phyloP scores from a whole-genome alignment of 2,329 filamentous ascomycete species.

The Aspergillus melleus region DNA sequence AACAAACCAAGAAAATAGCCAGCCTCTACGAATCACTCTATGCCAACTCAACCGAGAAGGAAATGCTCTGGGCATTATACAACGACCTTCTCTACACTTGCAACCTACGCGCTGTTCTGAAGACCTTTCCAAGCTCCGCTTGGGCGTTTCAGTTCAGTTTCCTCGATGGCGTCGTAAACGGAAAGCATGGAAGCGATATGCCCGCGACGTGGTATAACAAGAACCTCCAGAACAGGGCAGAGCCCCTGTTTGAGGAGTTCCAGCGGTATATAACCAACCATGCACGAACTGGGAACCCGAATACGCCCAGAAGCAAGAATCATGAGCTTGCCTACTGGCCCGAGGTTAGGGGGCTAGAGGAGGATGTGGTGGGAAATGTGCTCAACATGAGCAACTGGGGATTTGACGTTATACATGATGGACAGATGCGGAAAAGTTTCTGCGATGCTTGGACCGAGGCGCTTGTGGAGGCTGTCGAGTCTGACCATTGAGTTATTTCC shows the following conservation, averaged over 20 bases:
- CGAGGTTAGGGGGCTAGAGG: no score
- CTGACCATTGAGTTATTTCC: no score
- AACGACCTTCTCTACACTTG: conserved; percentile 1
- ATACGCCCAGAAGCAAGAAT: neutral
- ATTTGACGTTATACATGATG: no score
- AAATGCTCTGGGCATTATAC: neutral
- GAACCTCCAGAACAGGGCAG: neutral
- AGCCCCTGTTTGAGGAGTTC: neutral
- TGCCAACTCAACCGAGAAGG: neutral
- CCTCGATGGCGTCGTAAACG: neutral
- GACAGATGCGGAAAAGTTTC: no score
- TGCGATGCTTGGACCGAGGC: no score
- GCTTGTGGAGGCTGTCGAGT: no score
- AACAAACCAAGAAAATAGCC: neutral
- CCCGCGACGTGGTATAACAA: neutral
- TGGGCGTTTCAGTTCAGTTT: neutral
- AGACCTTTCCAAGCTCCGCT: neutral
- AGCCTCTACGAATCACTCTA: neutral
- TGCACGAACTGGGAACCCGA: conserved; percentile 3
- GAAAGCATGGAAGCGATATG: neutral
- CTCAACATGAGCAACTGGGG: no score
- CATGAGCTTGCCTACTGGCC: no score
- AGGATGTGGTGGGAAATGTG: no score
- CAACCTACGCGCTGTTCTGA: neutral
- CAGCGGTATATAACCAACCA: conserved; percentile 6